Evolutionary conservation across 176 grass and related monocot species (phyloP), one percentile per base, ranked within the genome.

Genomic region (Alopecurus myosuroides): DNA sequence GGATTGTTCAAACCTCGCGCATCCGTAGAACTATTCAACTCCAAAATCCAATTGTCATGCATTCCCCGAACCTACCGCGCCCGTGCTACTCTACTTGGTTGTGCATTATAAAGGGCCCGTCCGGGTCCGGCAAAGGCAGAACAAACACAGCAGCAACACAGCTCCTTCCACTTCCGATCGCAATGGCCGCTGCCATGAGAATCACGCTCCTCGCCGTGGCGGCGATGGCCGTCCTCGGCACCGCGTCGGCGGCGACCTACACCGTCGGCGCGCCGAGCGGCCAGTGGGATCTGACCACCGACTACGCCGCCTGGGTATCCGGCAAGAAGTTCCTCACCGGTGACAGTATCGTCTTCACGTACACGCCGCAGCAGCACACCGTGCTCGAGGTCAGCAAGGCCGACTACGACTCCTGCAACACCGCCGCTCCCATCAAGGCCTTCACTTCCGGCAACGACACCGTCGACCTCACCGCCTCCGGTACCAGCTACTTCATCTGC

Each of bases 401-500:
- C 15, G 79, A 34, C 67, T 91, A 80, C 70, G 82, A 77, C 74
- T 80, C 91, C 0, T 94, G 94, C 87, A 69, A 62, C 36, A n/a
- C 37, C 44, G 0, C 26, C 19, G 78, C 36, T 6, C 3, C 89
- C 45, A 57, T 91, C 82, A 68, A 70, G 77, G 88, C 28, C 26
- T 23, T 81, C 77, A 81, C 0, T 14, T 70, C 19, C 22, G 94
- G 91, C 13, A 65, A 80, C 37, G 88, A 90, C 14, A 15, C 25
- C 58, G 36, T 94, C 58, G 0, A 35, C 11, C 87, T 97, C 30
- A 29, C 12, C 26, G 12, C 33, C 37, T 0, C 82, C 6, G 87
- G 86, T 46, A 88, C 67, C 12, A 84, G 84, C 77, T 91, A 91
- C 89, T 97, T 85, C 91, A 74, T 97, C 86, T 97, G 94, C 70